Conservation (phyloP, 495 filamentous ascomycete species). For the Hypoxylon perforatum region DNA sequence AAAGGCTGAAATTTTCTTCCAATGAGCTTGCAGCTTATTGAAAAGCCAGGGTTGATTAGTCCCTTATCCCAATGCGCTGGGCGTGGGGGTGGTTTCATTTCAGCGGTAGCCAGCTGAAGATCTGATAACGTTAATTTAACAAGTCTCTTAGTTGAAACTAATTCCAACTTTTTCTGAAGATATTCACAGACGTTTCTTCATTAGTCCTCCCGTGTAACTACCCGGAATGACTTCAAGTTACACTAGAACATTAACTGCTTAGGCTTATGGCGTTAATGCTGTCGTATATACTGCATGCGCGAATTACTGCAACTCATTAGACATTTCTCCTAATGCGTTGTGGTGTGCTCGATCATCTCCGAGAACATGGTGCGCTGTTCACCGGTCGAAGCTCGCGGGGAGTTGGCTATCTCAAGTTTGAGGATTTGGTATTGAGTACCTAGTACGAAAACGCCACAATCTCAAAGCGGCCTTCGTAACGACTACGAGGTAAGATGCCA, state of each 20-base stretch:
- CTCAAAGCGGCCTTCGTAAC: constrained; percentile 7
- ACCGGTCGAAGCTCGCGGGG: constrained; percentile 4
- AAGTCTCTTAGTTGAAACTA: constrained; percentile 16
- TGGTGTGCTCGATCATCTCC: constrained; percentile 25
- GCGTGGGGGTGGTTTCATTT: constrained; percentile 24
- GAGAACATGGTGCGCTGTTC: constrained; percentile 22
- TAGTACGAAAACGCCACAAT: constrained; percentile 9
- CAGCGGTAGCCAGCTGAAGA: constrained; percentile 15
- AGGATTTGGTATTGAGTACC: not conserved
- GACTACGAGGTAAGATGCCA: constrained; percentile 7
- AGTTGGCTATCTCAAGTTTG: constrained; percentile 20
- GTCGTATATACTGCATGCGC: constrained; percentile 12
- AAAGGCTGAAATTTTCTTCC: not conserved
- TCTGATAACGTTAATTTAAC: constrained; percentile 31
- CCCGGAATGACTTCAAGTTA: not conserved
- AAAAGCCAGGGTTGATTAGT: not conserved
- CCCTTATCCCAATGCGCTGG: not conserved
- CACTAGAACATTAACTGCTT: not conserved
- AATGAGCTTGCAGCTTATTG: not conserved
- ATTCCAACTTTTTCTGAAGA: constrained; percentile 24
- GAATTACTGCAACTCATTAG: constrained; percentile 22
- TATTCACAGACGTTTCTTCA: constrained; percentile 1
- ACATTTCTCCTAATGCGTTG: not conserved
- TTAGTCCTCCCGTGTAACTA: constrained; percentile 4
- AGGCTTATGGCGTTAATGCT: not conserved